phyloP scores from a whole-genome alignment of 2,329 filamentous ascomycete species.

The Venturia oleaginea region DNA sequence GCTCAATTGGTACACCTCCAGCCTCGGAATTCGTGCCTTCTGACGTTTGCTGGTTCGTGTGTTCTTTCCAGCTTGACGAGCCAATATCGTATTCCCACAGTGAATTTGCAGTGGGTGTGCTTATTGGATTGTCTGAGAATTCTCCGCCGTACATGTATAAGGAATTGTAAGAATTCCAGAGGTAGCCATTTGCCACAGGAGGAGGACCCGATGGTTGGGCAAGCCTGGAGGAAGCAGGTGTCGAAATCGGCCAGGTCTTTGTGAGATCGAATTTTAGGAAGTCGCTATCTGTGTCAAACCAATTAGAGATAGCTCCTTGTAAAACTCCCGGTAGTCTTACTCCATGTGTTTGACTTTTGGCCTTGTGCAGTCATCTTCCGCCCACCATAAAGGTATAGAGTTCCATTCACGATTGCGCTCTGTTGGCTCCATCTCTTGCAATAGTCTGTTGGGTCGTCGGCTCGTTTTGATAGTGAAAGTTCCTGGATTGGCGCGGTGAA shows the following conservation, averaged over 20 bases:
- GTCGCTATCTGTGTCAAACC: constrained; percentile 49
- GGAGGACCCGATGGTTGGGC: constrained; percentile 60
- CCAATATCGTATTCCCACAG: constrained; percentile 63
- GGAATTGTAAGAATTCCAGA: constrained; percentile 64
- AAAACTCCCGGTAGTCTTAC: constrained; percentile 34
- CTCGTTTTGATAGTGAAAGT: constrained; percentile 24
- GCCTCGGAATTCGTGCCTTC: constrained; percentile 53
- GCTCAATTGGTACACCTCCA: constrained; percentile 49
- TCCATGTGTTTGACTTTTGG: constrained; percentile 60
- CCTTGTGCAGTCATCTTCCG: constrained; percentile 48
- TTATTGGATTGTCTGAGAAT: constrained; percentile 55
- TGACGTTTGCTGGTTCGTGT: constrained; percentile 51
- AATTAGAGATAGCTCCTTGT: constrained; percentile 14
- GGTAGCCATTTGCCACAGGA: constrained; percentile 60
- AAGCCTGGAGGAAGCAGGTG: constrained; percentile 54
- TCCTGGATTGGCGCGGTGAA: constrained; percentile 14
- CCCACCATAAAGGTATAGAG: constrained; percentile 68
- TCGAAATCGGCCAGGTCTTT: constrained; percentile 59
- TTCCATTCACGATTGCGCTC: constrained; percentile 62
- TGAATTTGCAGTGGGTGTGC: constrained; percentile 49
- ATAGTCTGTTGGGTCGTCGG: constrained; percentile 44
- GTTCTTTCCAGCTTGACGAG: constrained; percentile 53
- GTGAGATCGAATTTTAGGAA: constrained; percentile 65
- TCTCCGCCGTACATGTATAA: constrained; percentile 68
- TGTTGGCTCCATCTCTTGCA: constrained; percentile 61